Evolutionary conservation across 2,329 filamentous ascomycete genomes (phyloP), one percentile per base, ranked within the genome.

Genomic region (Elsinoe batatas): DNA sequence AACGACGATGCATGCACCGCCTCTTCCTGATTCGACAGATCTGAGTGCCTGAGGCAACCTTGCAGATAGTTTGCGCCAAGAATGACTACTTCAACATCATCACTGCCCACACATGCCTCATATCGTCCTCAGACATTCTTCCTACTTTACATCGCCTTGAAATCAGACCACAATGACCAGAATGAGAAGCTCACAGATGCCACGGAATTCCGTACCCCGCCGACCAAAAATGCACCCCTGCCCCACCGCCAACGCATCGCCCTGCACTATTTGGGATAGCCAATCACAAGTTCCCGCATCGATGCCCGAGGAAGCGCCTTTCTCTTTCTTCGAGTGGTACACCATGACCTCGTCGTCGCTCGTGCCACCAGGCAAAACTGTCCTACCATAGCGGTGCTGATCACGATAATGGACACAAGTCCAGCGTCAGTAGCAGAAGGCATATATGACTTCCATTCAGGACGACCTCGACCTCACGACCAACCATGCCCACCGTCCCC

Each of bases 191-290:
- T 30, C 26, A 30, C 26, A 30, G 26, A 30, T 30, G 26, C 26
- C 26, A 30, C 26, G 8, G 12, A 33, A n/a, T 11, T 17, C 47
- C 26, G 33, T 35, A 26, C 47, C 32, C 35, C 33, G 26, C 35
- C 26, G 20, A 35, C 47, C 32, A 38, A 35, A 51, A 51, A 51
- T 38, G 47, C 47, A 51, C 47, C 47, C 38, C 26, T 36, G 47
- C 47, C 47, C 47, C 47, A 38, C 47, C 47, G 47, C 47, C 47
- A 51, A 38, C 47, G 47, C 47, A 51, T 51, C 47, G 35, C 47
- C 35, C 17, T 37, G 47, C 47, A 37, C 47, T 38, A 51, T 38
- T 12, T 15, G 15, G 37, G 15, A 15, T 12, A 26, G 13, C 47
- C 47, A 51, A 51, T 51, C 47, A 51, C 35, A 35, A 11, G 17